Base-by-base conservation (phyloP, 139 green algal species). In the Zygnema circumcarinatum region DNA sequence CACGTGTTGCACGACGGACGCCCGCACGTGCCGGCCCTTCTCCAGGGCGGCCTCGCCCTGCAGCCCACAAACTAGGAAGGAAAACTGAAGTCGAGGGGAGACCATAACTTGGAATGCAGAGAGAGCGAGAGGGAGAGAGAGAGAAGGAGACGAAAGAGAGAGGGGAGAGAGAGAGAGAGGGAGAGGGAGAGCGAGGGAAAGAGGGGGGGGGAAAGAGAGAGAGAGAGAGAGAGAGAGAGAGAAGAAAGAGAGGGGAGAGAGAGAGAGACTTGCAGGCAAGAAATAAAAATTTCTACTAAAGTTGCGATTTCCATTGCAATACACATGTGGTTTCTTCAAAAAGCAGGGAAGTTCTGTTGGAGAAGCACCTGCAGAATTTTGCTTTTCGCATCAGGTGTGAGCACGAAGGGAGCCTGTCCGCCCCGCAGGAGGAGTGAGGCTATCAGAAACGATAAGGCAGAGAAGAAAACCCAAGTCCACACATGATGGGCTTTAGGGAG, bases 341-440 rank as follows among this genome's bases (percentile, higher is more conserved):
- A n/a, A n/a, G n/a, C n/a, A n/a, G 3, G 32, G 33, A 39, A 35
- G 7, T 25, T 11, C 11, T 22, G 3, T 11, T 32, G n/a, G n/a
- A n/a, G n/a, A n/a, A n/a, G n/a, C n/a, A 83, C 75, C 33, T 83
- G 75, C 7, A 88, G 72, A 33, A 88, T 88, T 29, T 47, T 33
- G 69, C 74, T 85, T 76, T 88, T 88, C 53, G 83, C 83, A 31
- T 75, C 68, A 21, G 83, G 42, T 36, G 72, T 88, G 68, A 88
- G 74, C 33, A 88, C 42, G 38, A 68, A 88, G 2, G 83, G 83
- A 47, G 82, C 83, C 83, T 88, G 81, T 16, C 47, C 7, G 7
- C 16, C 47, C 7, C 16, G 7, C 47, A 62, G 47, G n/a, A n/a
- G n/a, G n/a, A n/a, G n/a, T n/a, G n/a, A n/a, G n/a, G n/a, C n/a